A percentile compares a stretch with the other conserved stretches of the same genome.
Evolutionary conservation across 2,329 filamentous ascomycete species (phyloP).

Genomic region (Penicillium sp.): DNA sequence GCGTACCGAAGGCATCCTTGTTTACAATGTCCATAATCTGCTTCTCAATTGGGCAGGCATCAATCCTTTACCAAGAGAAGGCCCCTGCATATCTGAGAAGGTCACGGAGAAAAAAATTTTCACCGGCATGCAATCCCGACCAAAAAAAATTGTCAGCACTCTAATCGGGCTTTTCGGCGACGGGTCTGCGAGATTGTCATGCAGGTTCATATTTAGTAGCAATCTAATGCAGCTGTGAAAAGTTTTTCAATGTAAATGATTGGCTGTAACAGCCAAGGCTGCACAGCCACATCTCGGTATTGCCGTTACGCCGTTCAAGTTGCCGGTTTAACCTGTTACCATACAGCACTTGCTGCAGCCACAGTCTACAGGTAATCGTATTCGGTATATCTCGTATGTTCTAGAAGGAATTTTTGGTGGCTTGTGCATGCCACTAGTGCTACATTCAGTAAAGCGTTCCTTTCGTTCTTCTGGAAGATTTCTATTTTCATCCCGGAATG

Average conservation of each 20-base stretch:
- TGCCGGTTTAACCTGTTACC: slow-evolving; percentile 10
- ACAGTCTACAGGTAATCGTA: slow-evolving; percentile 3
- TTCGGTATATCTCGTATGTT: slow-evolving; percentile 9
- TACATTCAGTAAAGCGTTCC: background rate
- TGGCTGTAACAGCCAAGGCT: slow-evolving; percentile 4
- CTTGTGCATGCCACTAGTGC: slow-evolving; percentile 1
- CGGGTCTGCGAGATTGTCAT: slow-evolving; percentile 4
- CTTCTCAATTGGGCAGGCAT: slow-evolving; percentile 9
- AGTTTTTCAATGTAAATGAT: slow-evolving; percentile 19
- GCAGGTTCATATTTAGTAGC: slow-evolving; percentile 22
- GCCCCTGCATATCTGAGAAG: slow-evolving; percentile 6
- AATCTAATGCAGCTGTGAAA: slow-evolving; percentile 23
- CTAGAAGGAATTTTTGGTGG: slow-evolving; percentile 6
- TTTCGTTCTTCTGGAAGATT: slow-evolving; percentile 10
- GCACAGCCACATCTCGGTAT: slow-evolving; percentile 20
- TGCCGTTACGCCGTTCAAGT: slow-evolving; percentile 1
- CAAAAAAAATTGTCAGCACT: slow-evolving; percentile 21
- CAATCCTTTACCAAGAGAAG: slow-evolving; percentile 1
- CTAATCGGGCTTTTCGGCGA: slow-evolving; percentile 15
- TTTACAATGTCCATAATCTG: background rate
- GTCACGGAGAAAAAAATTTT: slow-evolving; percentile 16
- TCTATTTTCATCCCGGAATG: slow-evolving; percentile 12
- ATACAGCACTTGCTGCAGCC: background rate
- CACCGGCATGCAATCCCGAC: slow-evolving; percentile 9
- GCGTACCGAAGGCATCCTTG: background rate